Conservation (phyloP, 495 filamentous ascomycete genomes). For the Aspergillus biplanus region DNA sequence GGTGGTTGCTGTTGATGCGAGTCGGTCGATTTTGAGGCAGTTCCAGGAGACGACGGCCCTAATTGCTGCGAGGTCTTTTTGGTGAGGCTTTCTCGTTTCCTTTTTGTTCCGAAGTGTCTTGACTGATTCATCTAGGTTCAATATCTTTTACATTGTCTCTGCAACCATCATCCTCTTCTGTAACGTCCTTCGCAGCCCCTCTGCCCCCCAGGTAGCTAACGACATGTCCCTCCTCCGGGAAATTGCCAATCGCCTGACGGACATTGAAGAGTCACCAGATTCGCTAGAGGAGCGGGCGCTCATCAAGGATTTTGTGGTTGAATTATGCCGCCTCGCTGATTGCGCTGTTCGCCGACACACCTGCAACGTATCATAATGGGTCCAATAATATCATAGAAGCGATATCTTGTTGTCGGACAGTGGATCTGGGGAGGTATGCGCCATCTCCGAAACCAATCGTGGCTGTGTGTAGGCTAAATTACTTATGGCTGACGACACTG, state of each 20-base stretch:
- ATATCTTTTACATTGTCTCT: neutral
- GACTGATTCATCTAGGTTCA: neutral
- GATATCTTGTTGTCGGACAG: no score
- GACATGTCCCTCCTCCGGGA: neutral
- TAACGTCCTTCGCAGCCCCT: slow-evolving; percentile 7
- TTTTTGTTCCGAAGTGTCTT: no score
- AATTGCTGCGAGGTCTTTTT: neutral
- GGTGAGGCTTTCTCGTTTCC: neutral
- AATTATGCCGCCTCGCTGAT: neutral
- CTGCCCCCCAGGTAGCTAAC: neutral
- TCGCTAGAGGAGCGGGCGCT: neutral
- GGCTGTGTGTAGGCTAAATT: no score
- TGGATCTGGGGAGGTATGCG: no score
- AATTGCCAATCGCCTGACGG: neutral
- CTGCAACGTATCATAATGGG: no score
- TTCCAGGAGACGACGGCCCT: neutral
- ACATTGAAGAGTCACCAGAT: neutral
- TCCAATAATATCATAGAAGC: no score
- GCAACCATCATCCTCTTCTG: slow-evolving; percentile 10
- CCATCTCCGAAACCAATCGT: no score
- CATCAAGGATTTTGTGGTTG: neutral
- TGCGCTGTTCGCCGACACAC: neutral
- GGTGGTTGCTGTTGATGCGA: slow-evolving; percentile 4
- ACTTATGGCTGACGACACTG: no score
- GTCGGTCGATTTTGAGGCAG: slow-evolving; percentile 8